Evolutionary conservation across 176 grass and related monocot species (phyloP), one percentile per base, ranked within the genome.

Genomic region (Themeda triandra): DNA sequence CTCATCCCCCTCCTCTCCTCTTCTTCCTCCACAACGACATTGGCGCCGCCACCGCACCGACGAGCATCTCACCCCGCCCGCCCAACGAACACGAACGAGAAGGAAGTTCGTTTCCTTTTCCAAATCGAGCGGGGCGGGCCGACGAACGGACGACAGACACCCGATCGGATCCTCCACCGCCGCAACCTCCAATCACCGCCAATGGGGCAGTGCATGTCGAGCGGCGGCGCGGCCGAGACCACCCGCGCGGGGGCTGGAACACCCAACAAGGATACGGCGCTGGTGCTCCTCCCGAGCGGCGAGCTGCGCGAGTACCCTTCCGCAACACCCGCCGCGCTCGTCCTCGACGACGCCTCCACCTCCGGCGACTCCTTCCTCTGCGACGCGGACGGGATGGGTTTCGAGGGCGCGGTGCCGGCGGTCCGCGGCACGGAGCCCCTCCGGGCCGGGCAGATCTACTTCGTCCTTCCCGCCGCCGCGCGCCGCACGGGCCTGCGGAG

Each of bases 311-410:
- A 97, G 66, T 97, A 89, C 82, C 71, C 86, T 1, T 36, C 35
- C 68, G 40, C 71, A 0, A 27, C 85, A 0, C 88, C 45, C 18
- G 88, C 81, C 19, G 71, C 66, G 24, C 56, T 42, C 12, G 88
- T 79, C 8, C 88, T 94, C 4, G 75, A 70, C 12, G 89, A 86
- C 66, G 3, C 59, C 21, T 59, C 64, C 2, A 19, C n/a, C 23
- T 0, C n/a, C 23, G 13, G 6, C 6, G 29, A 53, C 2, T 90
- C 78, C 80, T 76, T 94, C 84, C 77, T 97, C 3, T 97, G 90
- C 69, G 90, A 94, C 84, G 79, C 90, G 21, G 92, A 97, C 83
- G 27, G 36, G 30, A 91, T 97, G 92, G 84, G 88, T 6, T 80
- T 87, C 69, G 88, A 92, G 53, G 84, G 78, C 1, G 24, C 86